These are phyloP conservation scores for Ulota crispa DNA, from an alignment of 225 moss, liverwort and hornwort species.

Conservation along the genomic window DNA sequence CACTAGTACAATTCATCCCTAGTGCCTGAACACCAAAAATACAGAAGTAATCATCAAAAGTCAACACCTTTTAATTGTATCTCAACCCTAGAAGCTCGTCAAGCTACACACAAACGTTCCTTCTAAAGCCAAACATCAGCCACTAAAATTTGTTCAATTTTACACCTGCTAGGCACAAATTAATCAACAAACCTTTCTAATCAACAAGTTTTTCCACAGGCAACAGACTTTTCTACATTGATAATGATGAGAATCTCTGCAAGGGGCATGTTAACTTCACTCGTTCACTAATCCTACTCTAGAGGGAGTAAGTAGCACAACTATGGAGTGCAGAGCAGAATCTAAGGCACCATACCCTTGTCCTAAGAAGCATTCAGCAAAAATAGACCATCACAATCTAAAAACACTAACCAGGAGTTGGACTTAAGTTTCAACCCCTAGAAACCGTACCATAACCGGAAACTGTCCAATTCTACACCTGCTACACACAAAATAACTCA, in stretches of 20 bases:
- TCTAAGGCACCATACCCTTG: not conserved
- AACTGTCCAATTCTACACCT: not conserved
- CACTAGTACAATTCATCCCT: not conserved
- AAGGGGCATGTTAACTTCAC: not conserved
- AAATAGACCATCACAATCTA: not conserved
- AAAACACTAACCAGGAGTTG: not conserved
- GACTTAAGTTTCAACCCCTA: not conserved
- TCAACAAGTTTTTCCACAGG: no score
- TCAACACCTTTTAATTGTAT: not conserved
- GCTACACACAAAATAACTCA: not conserved
- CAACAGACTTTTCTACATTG: not conserved
- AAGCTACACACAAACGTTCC: not conserved
- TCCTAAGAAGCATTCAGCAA: not conserved
- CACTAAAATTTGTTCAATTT: not conserved
- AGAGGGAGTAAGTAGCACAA: not conserved
- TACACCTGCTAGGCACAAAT: not conserved
- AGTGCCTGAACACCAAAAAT: not conserved
- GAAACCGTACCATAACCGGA: not conserved
- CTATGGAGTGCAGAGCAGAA: not conserved
- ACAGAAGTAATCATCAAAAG: not conserved
- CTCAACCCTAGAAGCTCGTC: not conserved
- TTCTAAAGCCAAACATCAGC: not conserved
- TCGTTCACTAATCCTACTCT: not conserved
- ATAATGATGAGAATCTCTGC: not conserved
- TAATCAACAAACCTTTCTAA: no score